Conservation (phyloP, 2,329 filamentous ascomycete genomes). For the Penicillium sumatraense region DNA sequence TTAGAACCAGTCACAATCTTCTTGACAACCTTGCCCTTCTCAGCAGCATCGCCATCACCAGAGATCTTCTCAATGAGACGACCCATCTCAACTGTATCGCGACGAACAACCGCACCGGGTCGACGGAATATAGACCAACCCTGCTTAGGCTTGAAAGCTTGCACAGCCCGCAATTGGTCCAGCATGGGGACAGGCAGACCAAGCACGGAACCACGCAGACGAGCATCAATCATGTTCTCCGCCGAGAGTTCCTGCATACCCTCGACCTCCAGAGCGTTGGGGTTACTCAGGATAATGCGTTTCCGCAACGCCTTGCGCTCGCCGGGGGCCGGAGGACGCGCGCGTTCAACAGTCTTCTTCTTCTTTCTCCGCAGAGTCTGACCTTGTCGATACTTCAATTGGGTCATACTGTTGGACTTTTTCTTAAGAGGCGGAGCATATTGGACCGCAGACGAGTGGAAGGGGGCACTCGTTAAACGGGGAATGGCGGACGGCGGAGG, state of each 20-base stretch:
- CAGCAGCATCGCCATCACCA: slow-evolving; percentile 36
- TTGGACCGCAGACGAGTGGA: slow-evolving; percentile 50
- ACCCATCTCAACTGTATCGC: slow-evolving; percentile 76
- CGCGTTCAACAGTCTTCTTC: slow-evolving; percentile 45
- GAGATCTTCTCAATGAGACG: slow-evolving; percentile 63
- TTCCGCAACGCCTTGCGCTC: slow-evolving; percentile 88
- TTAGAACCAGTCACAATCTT: slow-evolving; percentile 74
- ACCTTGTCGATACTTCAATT: slow-evolving; percentile 43
- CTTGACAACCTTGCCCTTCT: slow-evolving; percentile 49
- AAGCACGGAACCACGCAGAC: slow-evolving; percentile 68
- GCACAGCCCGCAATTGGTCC: slow-evolving; percentile 78
- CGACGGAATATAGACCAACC: slow-evolving; percentile 84
- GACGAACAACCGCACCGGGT: slow-evolving; percentile 77
- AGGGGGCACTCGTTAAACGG: slow-evolving; percentile 46
- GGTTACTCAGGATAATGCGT: slow-evolving; percentile 89
- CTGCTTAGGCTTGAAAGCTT: slow-evolving; percentile 91
- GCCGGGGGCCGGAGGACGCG: slow-evolving; percentile 68
- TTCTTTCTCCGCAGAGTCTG: slow-evolving; percentile 51
- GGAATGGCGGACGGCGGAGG: slow-evolving; percentile 50
- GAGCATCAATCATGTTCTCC: slow-evolving; percentile 59
- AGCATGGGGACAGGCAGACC: slow-evolving; percentile 71
- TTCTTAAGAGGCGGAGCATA: slow-evolving; percentile 54
- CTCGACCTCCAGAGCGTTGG: slow-evolving; percentile 80
- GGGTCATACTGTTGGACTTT: slow-evolving; percentile 40
- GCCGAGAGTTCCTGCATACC: slow-evolving; percentile 66